Conservation (phyloP, 768 basidiomycete genomes). For the Pulveroboletus sp. region DNA sequence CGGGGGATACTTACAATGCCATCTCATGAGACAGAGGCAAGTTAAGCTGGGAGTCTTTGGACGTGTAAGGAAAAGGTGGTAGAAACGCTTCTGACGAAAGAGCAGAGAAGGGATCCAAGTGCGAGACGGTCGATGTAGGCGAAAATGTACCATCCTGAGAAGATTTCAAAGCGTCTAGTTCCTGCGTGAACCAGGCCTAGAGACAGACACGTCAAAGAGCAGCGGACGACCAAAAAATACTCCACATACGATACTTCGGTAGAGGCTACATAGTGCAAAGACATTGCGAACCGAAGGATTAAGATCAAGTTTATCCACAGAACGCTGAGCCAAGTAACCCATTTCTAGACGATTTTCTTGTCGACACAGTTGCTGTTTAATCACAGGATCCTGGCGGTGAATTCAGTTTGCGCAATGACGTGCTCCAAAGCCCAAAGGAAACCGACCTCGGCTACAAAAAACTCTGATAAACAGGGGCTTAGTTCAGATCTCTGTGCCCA, state of each 20-base stretch:
- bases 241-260: slow-evolving; percentile 78
- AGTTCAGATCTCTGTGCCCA: slow-evolving; percentile 89
- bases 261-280: slow-evolving; percentile 70
- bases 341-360: slow-evolving; percentile 83
- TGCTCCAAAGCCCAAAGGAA: not conserved
- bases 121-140: slow-evolving; percentile 45
- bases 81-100: slow-evolving; percentile 43
- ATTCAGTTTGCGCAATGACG: not conserved
- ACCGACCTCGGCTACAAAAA: slow-evolving; percentile 54
- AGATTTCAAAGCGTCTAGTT: slow-evolving; percentile 66
- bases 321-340: slow-evolving; percentile 53
- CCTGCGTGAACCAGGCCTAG: slow-evolving; percentile 83
- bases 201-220: slow-evolving; percentile 4
- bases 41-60: slow-evolving; percentile 48
- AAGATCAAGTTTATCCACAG: slow-evolving; percentile 61
- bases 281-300: slow-evolving; percentile 71
- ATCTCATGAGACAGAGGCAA: slow-evolving; percentile 86
- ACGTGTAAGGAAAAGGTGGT: slow-evolving; percentile 42
- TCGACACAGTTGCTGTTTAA: slow-evolving; percentile 56
- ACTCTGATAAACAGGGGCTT: slow-evolving; percentile 66
- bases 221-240: not conserved
- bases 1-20: slow-evolving; percentile 64
- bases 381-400: slow-evolving; percentile 37
- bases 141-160: slow-evolving; percentile 48
- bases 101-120: slow-evolving; percentile 47